Base-by-base conservation (phyloP, 495 filamentous ascomycete genomes). In the Podospora australis region DNA sequence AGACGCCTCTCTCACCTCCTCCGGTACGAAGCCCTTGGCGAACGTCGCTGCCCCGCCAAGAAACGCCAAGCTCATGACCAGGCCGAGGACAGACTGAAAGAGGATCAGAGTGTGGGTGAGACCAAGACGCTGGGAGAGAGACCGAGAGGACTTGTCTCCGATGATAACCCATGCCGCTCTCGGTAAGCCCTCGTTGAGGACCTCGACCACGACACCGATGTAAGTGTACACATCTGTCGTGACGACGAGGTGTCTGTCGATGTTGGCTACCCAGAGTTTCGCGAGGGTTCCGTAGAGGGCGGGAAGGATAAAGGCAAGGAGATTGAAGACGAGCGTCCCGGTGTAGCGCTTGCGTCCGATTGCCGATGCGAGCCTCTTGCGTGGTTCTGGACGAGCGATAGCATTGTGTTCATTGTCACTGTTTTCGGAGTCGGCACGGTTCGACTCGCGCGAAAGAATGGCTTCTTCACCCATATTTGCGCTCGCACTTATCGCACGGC, bases 201-300 rank as follows among this genome's bases (percentile, higher is more conserved):
- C 82, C 53, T 88, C 78, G 0, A 73, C 77, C 13, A 87, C 70
- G 14, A 78, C 70, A 21, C 77, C 72, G 52, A 88, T 84, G 54
- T 79, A 79, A 1, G 65, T 72, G 53, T 72, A 72, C 16, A 64
- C 63, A 46, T 87, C 84, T 0, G 84, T 86, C 6, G 80, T 86
- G 13, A 76, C 83, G n/a, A 88, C 79, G 35, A 78, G 69, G 23
- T 65, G 74, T 2, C 75, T 62, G 65, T 87, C 77, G 53, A 89
- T 84, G 43, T 79, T 73, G 5, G 85, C 81, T 14, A 90, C 73
- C 86, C 83, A 88, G 20, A 88, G 70, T 60, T 89, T 90, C 49
- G 74, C 74, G 1, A 88, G 73, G 1, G 85, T 88, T 9, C 61
- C 64, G 62, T 88, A 87, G 1, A 90, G 63, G 0, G 84, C 84